A percentile compares a stretch with the other conserved stretches of the same genome.
These are phyloP conservation scores for Rubia yunnanensis DNA, from an alignment of 257 asterid genomes.

Conservation along the genomic window DNA sequence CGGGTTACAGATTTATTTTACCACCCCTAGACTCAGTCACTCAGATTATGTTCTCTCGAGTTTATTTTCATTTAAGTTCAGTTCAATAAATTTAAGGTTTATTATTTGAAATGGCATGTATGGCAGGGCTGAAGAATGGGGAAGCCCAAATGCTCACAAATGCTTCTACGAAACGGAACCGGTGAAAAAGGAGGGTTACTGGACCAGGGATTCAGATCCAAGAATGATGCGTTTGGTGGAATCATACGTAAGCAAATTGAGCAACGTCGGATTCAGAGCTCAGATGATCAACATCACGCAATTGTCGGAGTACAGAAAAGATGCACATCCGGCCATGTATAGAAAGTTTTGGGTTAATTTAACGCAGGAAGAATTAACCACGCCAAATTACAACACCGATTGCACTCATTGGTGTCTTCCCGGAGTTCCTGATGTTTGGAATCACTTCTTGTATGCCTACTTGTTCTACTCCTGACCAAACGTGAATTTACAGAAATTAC, in stretches of 20 bases:
- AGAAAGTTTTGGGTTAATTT: conserved; percentile 21
- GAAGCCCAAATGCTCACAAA: conserved; percentile 18
- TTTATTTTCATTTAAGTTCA: too few relatives aligned
- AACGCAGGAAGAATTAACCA: conserved; percentile 25
- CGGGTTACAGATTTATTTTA: too few relatives aligned
- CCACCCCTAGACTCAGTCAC: too few relatives aligned
- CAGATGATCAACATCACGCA: conserved; percentile 54
- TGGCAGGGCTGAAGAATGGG: conserved; percentile 37
- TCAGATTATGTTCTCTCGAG: background rate
- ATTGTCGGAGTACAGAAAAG: conserved; percentile 54
- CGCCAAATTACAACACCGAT: conserved; percentile 38
- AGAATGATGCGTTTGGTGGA: conserved; percentile 38
- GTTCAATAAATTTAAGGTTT: too few relatives aligned
- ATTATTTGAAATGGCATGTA: too few relatives aligned
- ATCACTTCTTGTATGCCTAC: conserved; percentile 40
- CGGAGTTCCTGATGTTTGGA: conserved; percentile 83
- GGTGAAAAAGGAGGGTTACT: conserved; percentile 16
- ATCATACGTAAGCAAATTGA: conserved; percentile 25
- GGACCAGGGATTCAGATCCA: conserved; percentile 29
- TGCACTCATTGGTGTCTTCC: conserved; percentile 83
- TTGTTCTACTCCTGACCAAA: conserved; percentile 24
- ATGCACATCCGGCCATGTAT: conserved; percentile 50
- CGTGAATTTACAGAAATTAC: background rate
- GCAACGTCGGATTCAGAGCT: conserved; percentile 27
- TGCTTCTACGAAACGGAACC: conserved; percentile 48